Evolutionary conservation across 768 basidiomycete genomes (phyloP).

Genomic region (Hydnomerulius pinastri): DNA sequence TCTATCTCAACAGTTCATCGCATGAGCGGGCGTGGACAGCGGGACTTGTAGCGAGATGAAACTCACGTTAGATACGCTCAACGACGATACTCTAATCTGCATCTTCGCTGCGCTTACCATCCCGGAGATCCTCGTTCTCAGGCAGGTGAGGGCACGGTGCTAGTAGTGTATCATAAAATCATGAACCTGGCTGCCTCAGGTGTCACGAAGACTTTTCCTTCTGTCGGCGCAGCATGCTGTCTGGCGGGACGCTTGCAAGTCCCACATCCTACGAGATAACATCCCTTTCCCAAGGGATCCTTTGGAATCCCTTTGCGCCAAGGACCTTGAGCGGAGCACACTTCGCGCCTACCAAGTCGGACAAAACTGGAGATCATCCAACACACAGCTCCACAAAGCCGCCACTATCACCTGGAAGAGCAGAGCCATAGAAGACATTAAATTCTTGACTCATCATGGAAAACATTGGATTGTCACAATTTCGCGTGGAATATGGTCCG

Average conservation of each 20-base stretch:
- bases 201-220: slow-evolving; percentile 47
- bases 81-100: slow-evolving; percentile 41
- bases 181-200: slow-evolving; percentile 34
- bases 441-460: slow-evolving; percentile 49
- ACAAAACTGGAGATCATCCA: slow-evolving; percentile 46
- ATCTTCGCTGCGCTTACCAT: slow-evolving; percentile 39
- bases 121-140: slow-evolving; percentile 42
- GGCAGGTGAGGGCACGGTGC: slow-evolving; percentile 38
- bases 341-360: slow-evolving; percentile 48
- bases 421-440: slow-evolving; percentile 52
- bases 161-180: not conserved
- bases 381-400: slow-evolving; percentile 17
- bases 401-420: slow-evolving; percentile 31
- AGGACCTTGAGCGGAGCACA: slow-evolving; percentile 48
- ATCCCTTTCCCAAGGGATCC: slow-evolving; percentile 51
- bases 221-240: slow-evolving; percentile 53
- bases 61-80: slow-evolving; percentile 23
- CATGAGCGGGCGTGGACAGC: not conserved
- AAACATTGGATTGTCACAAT: slow-evolving; percentile 52
- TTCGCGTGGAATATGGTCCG: slow-evolving; percentile 63
- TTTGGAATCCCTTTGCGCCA: slow-evolving; percentile 37
- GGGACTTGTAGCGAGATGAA: slow-evolving; percentile 12
- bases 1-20: not conserved
- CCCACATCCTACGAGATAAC: slow-evolving; percentile 44
- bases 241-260: slow-evolving; percentile 54